These are phyloP conservation scores for Ophiocytium majus DNA, from an alignment of 352 stramenopile species.

Conservation along the genomic window DNA sequence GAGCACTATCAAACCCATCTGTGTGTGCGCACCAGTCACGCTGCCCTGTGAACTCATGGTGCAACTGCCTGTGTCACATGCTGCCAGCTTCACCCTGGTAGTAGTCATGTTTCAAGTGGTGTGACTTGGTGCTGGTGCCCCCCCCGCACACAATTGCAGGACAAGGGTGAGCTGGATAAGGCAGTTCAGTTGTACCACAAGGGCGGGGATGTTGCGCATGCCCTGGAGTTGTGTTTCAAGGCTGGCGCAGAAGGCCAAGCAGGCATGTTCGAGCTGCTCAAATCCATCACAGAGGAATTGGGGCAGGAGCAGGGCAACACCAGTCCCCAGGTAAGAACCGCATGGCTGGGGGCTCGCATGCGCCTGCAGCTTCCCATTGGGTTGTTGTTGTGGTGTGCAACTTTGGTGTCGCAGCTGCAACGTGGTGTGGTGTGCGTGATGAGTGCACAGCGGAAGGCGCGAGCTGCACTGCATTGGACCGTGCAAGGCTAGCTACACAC, in stretches of 20 bases:
- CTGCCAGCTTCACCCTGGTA: slow-evolving; percentile 76
- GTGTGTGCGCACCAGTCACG: too few relatives aligned
- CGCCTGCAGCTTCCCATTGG: too few relatives aligned
- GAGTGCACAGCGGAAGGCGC: too few relatives aligned
- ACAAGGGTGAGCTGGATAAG: slow-evolving; percentile 84
- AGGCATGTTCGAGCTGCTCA: slow-evolving; percentile 59
- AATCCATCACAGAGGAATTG: slow-evolving; percentile 56
- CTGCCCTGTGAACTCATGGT: not conserved
- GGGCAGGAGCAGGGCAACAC: not conserved
- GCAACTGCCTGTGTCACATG: slow-evolving; percentile 69
- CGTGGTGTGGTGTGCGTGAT: too few relatives aligned
- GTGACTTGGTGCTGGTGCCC: too few relatives aligned
- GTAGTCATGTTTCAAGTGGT: too few relatives aligned
- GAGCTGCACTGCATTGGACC: too few relatives aligned
- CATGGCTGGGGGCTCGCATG: too few relatives aligned
- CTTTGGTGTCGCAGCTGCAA: too few relatives aligned
- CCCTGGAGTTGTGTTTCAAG: slow-evolving; percentile 87
- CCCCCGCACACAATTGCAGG: slow-evolving; percentile 89
- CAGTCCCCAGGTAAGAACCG: not conserved
- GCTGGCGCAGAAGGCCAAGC: slow-evolving; percentile 55
- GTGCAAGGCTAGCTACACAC: too few relatives aligned
- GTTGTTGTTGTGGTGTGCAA: too few relatives aligned
- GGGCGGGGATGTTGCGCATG: slow-evolving; percentile 78
- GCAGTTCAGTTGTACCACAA: slow-evolving; percentile 88
- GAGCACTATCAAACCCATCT: too few relatives aligned